Base-by-base conservation (phyloP, 371 early-diverging fungal species). In the Catenaria anguillulae region DNA sequence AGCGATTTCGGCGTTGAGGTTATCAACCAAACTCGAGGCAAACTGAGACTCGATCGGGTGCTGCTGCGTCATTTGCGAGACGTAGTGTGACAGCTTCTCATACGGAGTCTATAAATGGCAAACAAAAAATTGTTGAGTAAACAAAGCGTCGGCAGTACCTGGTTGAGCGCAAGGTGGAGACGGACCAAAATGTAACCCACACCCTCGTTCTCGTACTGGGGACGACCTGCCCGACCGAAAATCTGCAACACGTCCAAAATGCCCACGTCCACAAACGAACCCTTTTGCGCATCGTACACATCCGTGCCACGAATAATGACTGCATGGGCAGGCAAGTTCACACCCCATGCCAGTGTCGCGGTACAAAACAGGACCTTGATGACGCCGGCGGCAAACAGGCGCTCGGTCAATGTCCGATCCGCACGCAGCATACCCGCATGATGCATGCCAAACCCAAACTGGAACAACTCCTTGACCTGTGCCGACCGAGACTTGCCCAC, bases 281-380 rank as follows among this genome's bases (percentile, higher is more conserved):
- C 95, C 71, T 90, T 92, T 56, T 90, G 86, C 17, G 92, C 74
- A 64, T 93, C 87, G 71, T 99, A 99, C 35, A 97, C 87, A 62
- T 90, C 88, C 10, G 99, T 99, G 4, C 98, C 99, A 70, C 97
- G 97, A 75, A 99, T 96, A 26, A 99, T 82, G 15, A 99, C 99
- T 0, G 95, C 92, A 70, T 97, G 90, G 15, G 99, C 99, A 0
- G 99, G 99, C 62, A 99, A 80, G 71, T 99, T 99, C 58, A 99
- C 99, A 71, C 99, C 99, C 99, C 99, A 99, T 15, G 99, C 99
- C 33, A 99, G 77, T 0, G 99, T 99, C 5, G 98, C 85, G 24
- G 99, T 99, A 79, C 97, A 95, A 68, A 92, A 92, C n/a, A 97
- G 80, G 0, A 90, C 92, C 66, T 80, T 82, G 58, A 99, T 74